These are phyloP conservation scores for Lentinula sp. DNA, from an alignment of 768 basidiomycete species.

Conservation along the genomic window DNA sequence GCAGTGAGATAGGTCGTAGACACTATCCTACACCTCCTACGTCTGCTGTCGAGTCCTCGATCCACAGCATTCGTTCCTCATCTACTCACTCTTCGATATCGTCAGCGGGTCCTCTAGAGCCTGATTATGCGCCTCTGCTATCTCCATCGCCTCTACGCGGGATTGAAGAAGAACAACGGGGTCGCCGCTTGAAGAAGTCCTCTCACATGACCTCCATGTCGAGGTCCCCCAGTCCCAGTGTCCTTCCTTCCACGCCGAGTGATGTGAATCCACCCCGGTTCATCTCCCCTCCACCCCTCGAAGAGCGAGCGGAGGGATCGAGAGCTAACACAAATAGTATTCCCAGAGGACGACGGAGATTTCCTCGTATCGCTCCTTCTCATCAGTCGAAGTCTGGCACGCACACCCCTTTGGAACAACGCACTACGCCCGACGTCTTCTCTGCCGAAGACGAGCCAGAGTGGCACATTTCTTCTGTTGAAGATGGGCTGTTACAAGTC, in stretches of 20 bases:
- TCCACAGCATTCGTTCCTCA: conserved; percentile 14
- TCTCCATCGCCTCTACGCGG: conserved; percentile 12
- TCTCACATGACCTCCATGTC: conserved; percentile 20
- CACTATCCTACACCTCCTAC: conserved; percentile 26
- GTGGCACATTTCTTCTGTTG: background rate
- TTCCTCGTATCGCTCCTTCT: background rate
- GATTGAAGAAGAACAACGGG: conserved; percentile 14
- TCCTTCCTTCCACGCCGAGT: conserved; percentile 39
- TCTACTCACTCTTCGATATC: conserved; percentile 16
- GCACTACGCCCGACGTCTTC: background rate
- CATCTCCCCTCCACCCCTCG: background rate
- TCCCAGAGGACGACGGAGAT: background rate
- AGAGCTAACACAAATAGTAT: background rate
- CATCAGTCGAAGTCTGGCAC: background rate
- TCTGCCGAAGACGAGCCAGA: background rate
- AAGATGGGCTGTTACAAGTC: background rate
- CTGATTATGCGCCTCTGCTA: conserved; percentile 15
- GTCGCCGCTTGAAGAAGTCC: conserved; percentile 22
- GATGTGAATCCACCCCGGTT: conserved; percentile 14
- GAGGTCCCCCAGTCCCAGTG: conserved; percentile 43
- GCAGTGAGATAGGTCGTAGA: conserved; percentile 20
- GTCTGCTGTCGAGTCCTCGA: conserved; percentile 16
- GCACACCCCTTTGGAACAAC: background rate
- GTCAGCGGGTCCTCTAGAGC: conserved; percentile 20
- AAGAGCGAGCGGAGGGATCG: background rate